Percentiles rank a stretch among this genome's conserved stretches.
Evolutionary conservation across 1,139 yeast genomes (phyloP).

Genomic region (Kodamaea sp.): DNA sequence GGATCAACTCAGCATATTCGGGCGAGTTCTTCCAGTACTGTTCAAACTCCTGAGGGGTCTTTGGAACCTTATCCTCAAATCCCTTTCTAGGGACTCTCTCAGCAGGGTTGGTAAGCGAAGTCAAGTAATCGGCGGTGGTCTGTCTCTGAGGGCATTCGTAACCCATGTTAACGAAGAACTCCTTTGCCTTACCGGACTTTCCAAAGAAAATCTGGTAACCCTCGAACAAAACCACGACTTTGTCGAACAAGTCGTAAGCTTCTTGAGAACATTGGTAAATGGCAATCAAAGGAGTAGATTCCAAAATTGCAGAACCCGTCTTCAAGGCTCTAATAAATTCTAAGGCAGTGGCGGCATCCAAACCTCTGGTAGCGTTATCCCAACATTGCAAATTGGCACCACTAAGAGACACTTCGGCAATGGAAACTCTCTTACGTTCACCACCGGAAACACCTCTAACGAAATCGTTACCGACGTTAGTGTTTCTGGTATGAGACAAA

Average conservation of each 20-base stretch:
- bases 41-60: constrained; percentile 69
- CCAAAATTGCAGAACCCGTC: constrained; percentile 24
- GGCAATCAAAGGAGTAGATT: constrained; percentile 28
- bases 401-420: constrained; percentile 22
- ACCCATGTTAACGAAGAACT: constrained; percentile 25
- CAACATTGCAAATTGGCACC: constrained; percentile 25
- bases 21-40: constrained; percentile 61
- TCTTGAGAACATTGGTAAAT: constrained; percentile 32
- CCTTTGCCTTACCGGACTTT: constrained; percentile 22
- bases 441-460: constrained; percentile 28
- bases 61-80: constrained; percentile 62
- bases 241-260: constrained; percentile 28
- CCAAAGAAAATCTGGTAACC: constrained; percentile 29
- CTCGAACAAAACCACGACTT: constrained; percentile 26
- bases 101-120: constrained; percentile 60
- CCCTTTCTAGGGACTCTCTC: constrained; percentile 51
- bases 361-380: constrained; percentile 28
- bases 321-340: constrained; percentile 29
- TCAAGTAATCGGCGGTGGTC: constrained; percentile 57
- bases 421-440: constrained; percentile 26
- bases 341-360: constrained; percentile 27
- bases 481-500: constrained; percentile 19
- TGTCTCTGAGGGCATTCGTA: constrained; percentile 53
- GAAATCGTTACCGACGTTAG: constrained; percentile 26
- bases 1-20: constrained; percentile 38